Evolutionary conservation across 2,329 filamentous ascomycete species (phyloP).

Genomic region (Bipolaris victoriae): DNA sequence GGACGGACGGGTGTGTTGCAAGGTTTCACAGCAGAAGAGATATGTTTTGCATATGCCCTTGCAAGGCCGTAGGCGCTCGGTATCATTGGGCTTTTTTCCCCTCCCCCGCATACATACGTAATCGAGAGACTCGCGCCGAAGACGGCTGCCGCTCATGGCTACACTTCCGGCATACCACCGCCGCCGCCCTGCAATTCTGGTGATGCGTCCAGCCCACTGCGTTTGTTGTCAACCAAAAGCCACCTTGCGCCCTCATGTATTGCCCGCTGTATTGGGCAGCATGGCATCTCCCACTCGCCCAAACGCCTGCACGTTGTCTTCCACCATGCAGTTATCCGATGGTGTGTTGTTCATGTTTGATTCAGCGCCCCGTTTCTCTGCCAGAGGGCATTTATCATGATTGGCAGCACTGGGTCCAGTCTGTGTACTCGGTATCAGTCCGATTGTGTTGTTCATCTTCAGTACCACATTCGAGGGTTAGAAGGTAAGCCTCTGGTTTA

Average conservation of each 20-base stretch:
- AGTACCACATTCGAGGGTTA: background rate
- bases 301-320: constrained; percentile 27
- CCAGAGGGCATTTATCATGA: background rate
- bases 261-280: constrained; percentile 22
- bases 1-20: constrained; percentile 18
- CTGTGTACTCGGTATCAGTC: background rate
- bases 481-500: background rate
- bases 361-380: constrained; percentile 1
- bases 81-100: constrained; percentile 9
- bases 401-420: background rate
- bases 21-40: constrained; percentile 12
- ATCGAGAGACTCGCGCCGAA: constrained; percentile 11
- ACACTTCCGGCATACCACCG: background rate
- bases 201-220: constrained; percentile 19
- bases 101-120: constrained; percentile 13
- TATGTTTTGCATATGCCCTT: constrained; percentile 18
- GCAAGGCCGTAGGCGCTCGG: constrained; percentile 12
- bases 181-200: background rate
- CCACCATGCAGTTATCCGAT: constrained; percentile 22
- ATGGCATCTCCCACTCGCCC: constrained; percentile 23
- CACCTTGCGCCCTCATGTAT: constrained; percentile 15
- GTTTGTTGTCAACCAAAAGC: constrained; percentile 14
- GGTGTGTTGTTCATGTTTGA: constrained; percentile 19
- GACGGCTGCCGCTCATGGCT: constrained; percentile 1
- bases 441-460: background rate